Base-by-base conservation (phyloP, 2,329 filamentous ascomycete genomes). In the Aspergillus bombycis region DNA sequence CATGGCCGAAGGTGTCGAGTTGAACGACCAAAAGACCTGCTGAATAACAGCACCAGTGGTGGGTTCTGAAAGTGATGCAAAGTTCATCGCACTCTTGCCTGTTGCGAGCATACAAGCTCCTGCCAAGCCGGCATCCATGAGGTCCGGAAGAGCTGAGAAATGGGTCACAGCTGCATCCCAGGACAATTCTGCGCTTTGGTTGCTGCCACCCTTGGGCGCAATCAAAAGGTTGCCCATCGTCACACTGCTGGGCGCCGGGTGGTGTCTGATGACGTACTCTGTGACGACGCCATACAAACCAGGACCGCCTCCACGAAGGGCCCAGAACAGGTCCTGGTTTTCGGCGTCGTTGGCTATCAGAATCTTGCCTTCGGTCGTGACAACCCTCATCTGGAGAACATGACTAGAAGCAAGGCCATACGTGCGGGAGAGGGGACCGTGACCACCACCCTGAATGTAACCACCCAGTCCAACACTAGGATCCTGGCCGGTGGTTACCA, bases 401-500 rank as follows among this genome's bases (percentile, higher is more conserved):
- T 74, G 66, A 21, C 74, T 70, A 0, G 72, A 69, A 0, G 65
- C 68, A 3, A 77, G 62, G 3, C 75, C 74, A 30, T 71, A 70
- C 0, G 61, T 58, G 10, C 65, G 67, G 0, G 71, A 71, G 0
- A 74, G 46, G 4, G 67, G 65, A 0, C 72, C 70, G 28, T 78
- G 73, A 1, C 75, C 75, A 19, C 75, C 74, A 2, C 71, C 72
- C n/a, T 71, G 67, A 16, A 72, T 70, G 26, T 66, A 70, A 7
- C 74, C 74, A 4, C 74, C 75, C 0, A 72, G 77, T 28, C 85
- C 86, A 12, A 88, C 84, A 2, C 81, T 84, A 65, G 71, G 74
- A 59, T 85, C 85, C n/a, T 85, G 83, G 5, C 86, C 86, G 21
- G 82, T 84, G 4, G 88, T 81, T 2, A 87, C 79, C 0, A 61